A percentile compares a stretch with the other conserved stretches of the same genome.
Conservation (phyloP, 345 rosid species). For the Corchorus olitorius region DNA sequence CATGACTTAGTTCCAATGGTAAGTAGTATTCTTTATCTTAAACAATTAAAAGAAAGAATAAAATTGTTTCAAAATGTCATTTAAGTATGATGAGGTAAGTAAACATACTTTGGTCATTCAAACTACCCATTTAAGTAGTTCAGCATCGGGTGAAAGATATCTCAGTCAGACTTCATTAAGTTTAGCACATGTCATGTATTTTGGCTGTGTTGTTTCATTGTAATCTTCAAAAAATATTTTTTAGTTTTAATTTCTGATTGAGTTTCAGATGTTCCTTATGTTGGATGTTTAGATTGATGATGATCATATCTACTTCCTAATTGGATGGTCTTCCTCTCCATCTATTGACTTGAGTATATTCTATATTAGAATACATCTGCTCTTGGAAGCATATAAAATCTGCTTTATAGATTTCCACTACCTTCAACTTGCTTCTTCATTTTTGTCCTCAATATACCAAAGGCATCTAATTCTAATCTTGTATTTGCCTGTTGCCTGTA, state of each 20-base stretch:
- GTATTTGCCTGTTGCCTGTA: not conserved
- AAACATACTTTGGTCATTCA: not conserved
- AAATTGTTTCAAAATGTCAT: too few species aligned
- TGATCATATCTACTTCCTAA: too few species aligned
- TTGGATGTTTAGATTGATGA: too few species aligned
- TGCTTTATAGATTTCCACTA: not conserved
- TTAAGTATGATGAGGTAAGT: not conserved
- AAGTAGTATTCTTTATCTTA: conserved; percentile 11
- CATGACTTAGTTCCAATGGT: conserved; percentile 73
- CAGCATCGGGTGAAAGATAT: not conserved
- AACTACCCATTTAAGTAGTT: not conserved
- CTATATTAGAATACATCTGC: not conserved
- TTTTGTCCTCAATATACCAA: not conserved
- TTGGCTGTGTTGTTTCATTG: too few species aligned
- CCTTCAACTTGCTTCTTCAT: not conserved
- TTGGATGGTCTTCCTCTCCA: too few species aligned
- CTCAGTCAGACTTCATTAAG: not conserved
- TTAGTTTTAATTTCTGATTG: too few species aligned
- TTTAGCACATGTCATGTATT: too few species aligned
- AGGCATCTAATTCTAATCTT: not conserved
- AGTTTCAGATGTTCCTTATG: too few species aligned
- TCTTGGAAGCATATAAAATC: not conserved
- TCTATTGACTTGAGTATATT: not conserved
- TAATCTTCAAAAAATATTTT: too few species aligned
- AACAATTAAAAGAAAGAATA: too few species aligned